phyloP scores from a whole-genome alignment of 768 basidiomycete genomes.

The Lactarius psammicola region DNA sequence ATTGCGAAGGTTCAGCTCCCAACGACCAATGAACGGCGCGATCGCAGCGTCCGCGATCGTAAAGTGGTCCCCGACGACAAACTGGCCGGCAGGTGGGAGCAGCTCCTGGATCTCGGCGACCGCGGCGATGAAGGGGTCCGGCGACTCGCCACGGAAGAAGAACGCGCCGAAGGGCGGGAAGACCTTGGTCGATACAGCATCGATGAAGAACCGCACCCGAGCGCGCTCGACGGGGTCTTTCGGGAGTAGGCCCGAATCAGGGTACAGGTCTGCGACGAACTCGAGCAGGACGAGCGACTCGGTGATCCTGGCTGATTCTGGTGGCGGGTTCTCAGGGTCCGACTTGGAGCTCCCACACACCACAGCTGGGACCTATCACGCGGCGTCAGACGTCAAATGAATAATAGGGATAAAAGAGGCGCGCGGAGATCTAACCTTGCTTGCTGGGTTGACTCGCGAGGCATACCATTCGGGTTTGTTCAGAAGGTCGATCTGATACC shows the following conservation, averaged over 20 bases:
- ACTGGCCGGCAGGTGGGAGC: slow-evolving; percentile 44
- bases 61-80: slow-evolving; percentile 42
- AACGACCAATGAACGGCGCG: slow-evolving; percentile 54
- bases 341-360: slow-evolving; percentile 58
- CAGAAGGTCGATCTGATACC: slow-evolving; percentile 53
- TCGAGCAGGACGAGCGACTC: slow-evolving; percentile 63
- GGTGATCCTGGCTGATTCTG: slow-evolving; percentile 53
- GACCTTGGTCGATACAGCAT: slow-evolving; percentile 47
- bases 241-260: slow-evolving; percentile 47
- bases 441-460: slow-evolving; percentile 56
- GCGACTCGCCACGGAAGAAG: slow-evolving; percentile 38
- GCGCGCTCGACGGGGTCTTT: slow-evolving; percentile 53
- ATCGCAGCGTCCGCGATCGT: slow-evolving; percentile 60
- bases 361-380: slow-evolving; percentile 51
- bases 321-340: slow-evolving; percentile 49
- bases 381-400: not conserved
- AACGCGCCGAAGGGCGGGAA: slow-evolving; percentile 39
- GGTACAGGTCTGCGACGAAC: slow-evolving; percentile 57
- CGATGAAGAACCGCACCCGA: slow-evolving; percentile 58
- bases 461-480: slow-evolving; percentile 71
- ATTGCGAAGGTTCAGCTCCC: slow-evolving; percentile 42
- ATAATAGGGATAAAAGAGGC: not conserved
- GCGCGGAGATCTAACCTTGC: slow-evolving; percentile 47
- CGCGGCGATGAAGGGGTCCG: slow-evolving; percentile 40
- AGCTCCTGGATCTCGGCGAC: slow-evolving; percentile 48